phyloP scores from a whole-genome alignment of 768 basidiomycete genomes.

The Amanita fuliginea region DNA sequence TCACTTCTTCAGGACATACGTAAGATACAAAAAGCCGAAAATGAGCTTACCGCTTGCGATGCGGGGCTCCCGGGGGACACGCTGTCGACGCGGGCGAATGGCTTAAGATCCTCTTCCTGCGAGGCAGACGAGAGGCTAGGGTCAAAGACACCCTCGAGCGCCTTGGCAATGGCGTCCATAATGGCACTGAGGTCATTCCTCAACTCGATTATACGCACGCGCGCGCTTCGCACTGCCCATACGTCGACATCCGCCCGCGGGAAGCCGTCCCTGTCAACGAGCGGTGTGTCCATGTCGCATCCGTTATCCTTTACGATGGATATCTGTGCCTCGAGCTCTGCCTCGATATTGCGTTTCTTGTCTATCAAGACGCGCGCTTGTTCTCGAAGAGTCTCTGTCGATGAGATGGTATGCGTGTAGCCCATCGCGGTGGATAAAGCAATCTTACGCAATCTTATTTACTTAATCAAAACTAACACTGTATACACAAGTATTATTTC shows the following conservation, averaged over 20 bases:
- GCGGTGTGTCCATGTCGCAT: constrained; percentile 56
- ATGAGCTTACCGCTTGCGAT: constrained; percentile 50
- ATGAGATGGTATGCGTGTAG: constrained; percentile 30
- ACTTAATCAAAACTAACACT: too few relatives aligned
- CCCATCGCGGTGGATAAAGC: constrained; percentile 29
- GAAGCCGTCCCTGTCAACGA: constrained; percentile 84
- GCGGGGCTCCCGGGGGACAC: constrained; percentile 81
- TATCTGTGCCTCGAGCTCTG: constrained; percentile 52
- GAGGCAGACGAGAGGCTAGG: constrained; percentile 17
- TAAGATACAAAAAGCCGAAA: not conserved
- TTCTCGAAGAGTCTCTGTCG: constrained; percentile 31
- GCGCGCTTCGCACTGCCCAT: constrained; percentile 64
- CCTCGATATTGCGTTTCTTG: constrained; percentile 63
- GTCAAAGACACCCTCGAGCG: constrained; percentile 61
- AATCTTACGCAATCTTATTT: not conserved
- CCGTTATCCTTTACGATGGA: constrained; percentile 54
- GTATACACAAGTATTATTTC: too few relatives aligned
- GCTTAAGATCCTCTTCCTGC: constrained; percentile 14
- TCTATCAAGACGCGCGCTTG: constrained; percentile 54
- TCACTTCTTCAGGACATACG: constrained; percentile 1
- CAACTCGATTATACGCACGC: constrained; percentile 69
- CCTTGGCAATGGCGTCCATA: constrained; percentile 55
- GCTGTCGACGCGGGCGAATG: constrained; percentile 77
- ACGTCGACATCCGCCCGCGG: constrained; percentile 83
- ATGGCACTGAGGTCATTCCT: constrained; percentile 65